Evolutionary conservation across 2,329 filamentous ascomycete species (phyloP).

Genomic region (Phaeophleospora eucalypticola): DNA sequence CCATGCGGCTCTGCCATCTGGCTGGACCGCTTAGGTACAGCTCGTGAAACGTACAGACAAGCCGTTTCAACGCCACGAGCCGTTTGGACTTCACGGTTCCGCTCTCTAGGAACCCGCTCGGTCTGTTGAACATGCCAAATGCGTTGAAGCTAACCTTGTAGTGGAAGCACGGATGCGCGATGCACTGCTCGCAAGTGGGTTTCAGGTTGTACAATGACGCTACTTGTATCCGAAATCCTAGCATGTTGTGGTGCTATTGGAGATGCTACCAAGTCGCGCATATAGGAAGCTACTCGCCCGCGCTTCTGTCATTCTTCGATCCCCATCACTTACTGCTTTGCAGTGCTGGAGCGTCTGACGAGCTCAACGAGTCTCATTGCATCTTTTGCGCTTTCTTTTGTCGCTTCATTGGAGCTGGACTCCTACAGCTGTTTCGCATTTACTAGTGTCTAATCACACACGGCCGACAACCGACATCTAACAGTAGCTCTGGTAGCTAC

Average conservation of each 20-base stretch:
- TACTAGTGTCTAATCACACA: conserved; percentile 25
- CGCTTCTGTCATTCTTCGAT: conserved; percentile 17
- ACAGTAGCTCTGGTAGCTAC: conserved; percentile 20
- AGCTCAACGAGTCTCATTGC: conserved; percentile 39
- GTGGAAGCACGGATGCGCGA: conserved; percentile 20
- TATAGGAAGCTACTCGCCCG: conserved; percentile 23
- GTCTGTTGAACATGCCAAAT: conserved; percentile 9
- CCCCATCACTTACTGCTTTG: conserved; percentile 24
- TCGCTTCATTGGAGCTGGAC: conserved; percentile 40
- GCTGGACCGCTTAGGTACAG: conserved; percentile 10
- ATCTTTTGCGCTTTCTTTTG: conserved; percentile 34
- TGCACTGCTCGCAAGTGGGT: conserved; percentile 26
- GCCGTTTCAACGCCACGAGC: conserved; percentile 11
- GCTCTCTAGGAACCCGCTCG: conserved; percentile 9
- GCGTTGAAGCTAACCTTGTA: conserved; percentile 4
- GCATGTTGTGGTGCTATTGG: conserved; percentile 19
- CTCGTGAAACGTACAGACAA: conserved; percentile 12
- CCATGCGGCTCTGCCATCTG: conserved; percentile 10
- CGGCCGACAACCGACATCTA: conserved; percentile 6
- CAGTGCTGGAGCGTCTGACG: conserved; percentile 27
- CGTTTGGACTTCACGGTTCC: conserved; percentile 14
- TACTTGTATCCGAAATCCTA: conserved; percentile 12
- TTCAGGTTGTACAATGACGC: conserved; percentile 24
- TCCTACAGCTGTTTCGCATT: conserved; percentile 28
- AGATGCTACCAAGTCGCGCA: conserved; percentile 18